phyloP scores from a whole-genome alignment of 177 flowering plant species.

The Vitis hybrid region DNA sequence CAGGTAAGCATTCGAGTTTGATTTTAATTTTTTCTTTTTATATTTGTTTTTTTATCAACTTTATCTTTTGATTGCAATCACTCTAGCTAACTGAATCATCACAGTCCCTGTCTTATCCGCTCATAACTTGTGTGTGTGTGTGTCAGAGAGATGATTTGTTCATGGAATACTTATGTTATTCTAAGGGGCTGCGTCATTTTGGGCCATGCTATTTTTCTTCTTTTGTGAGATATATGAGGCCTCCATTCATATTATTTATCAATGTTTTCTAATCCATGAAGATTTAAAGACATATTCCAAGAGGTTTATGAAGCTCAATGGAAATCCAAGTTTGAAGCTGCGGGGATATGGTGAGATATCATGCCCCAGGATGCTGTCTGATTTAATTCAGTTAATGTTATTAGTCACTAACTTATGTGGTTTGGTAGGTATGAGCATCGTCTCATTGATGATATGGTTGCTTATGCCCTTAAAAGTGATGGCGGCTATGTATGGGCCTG shows the following conservation, averaged over 20 bases:
- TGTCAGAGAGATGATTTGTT: too few relatives aligned
- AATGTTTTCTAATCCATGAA: constrained; percentile 20
- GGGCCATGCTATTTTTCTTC: too few relatives aligned
- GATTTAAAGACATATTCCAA: constrained; percentile 97
- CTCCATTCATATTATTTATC: too few relatives aligned
- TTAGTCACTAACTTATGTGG: background rate
- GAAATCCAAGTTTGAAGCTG: constrained; percentile 88
- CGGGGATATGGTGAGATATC: constrained; percentile 80
- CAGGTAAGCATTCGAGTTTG: constrained; percentile 45
- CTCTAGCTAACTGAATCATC: too few relatives aligned
- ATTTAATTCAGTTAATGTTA: background rate
- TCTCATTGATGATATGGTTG: constrained; percentile 98
- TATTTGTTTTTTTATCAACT: background rate
- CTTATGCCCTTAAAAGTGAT: constrained; percentile 96
- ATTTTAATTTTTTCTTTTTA: background rate
- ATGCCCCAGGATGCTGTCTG: too few relatives aligned
- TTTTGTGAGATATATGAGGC: too few relatives aligned
- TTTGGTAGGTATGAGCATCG: constrained; percentile 90
- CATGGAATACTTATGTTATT: too few relatives aligned
- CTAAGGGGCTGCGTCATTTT: too few relatives aligned
- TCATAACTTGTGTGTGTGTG: too few relatives aligned
- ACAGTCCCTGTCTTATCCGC: too few relatives aligned
- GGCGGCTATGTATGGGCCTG: constrained; percentile 99
- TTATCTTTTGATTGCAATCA: too few relatives aligned
- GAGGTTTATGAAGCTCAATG: constrained; percentile 90